Evolutionary conservation across 139 green algal genomes (phyloP).

Genomic region (Chlorella sp.): DNA sequence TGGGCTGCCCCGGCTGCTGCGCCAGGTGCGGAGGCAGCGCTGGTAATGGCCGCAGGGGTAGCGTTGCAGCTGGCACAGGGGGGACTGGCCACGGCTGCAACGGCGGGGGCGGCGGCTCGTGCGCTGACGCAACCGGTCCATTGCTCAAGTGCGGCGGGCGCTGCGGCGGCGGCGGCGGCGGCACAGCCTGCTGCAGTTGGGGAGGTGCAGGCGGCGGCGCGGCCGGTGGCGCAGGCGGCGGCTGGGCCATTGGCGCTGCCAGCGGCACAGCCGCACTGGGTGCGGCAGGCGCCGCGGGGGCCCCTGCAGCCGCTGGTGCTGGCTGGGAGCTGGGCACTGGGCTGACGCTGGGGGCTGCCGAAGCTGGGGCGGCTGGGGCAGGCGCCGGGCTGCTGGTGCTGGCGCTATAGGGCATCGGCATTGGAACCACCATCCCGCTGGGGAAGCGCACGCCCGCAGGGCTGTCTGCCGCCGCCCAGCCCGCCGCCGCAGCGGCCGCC

Average conservation of each 20-base stretch:
- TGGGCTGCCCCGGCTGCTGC: background rate
- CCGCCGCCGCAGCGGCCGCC: background rate
- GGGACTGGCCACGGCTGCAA: background rate
- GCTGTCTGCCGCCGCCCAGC: background rate
- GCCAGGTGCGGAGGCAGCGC: conserved; percentile 7
- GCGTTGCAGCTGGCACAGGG: background rate
- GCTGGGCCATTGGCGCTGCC: background rate
- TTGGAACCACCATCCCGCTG: background rate
- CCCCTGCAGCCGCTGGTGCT: background rate
- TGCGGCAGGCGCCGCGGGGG: background rate
- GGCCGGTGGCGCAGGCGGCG: background rate
- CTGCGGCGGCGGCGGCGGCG: background rate
- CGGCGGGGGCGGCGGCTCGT: background rate
- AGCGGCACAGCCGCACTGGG: background rate
- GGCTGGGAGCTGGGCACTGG: background rate
- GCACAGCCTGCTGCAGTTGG: background rate
- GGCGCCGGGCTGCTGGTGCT: background rate
- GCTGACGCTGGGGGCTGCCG: background rate
- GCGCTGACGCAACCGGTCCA: no score
- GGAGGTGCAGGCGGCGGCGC: background rate
- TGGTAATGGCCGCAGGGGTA: background rate
- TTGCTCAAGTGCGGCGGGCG: background rate
- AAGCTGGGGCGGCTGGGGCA: background rate
- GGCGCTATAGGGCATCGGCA: conserved; percentile 6
- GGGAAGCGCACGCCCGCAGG: background rate